Evolutionary conservation across 1,139 yeast genomes (phyloP), one percentile per base, ranked within the genome.

Genomic region (Lodderomyces metapsilosis): DNA sequence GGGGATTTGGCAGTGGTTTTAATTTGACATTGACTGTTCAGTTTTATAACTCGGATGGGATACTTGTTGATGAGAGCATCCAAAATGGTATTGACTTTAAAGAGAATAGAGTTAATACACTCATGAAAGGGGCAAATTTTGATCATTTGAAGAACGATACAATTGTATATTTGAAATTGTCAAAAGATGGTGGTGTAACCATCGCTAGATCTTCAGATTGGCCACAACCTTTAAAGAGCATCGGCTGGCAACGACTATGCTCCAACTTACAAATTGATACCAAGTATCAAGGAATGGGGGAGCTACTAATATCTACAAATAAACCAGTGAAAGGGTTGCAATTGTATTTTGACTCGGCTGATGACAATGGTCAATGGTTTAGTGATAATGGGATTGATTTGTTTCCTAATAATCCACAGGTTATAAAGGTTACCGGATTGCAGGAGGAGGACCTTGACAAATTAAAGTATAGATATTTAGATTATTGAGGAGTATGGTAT

Each of bases 191-290:
- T 7, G 23, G 53, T 7, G 23, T 46, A 4, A 46, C 59, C 6
- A 41, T 71, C 15, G 62, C 71, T 8, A 52, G 66, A 40, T 65
- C 69, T 7, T 60, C 64, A 10, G 78, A 74, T 48, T 76, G 81
- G 80, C 80, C 81, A 2, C 79, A 76, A 50, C 81, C 81, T 11
- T 57, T 76, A 46, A 76, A 76, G 49, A 63, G 69, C 46, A 53
- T 71, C 53, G 57, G 31, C 62, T 70, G 49, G 59, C 61, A 3
- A 48, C 51, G 11, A 46, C 57, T 38, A 30, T 47, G 5, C 48
- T 58, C 8, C 35, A 43, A 4, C 20, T 45, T 33, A 33, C 37
- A 5, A 5, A 17, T 40, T 12, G 7, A n/a, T n/a, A 5, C 33
- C 3, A 20, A 31, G 7, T 34, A 42, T 25, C 54, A 56, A 13